phyloP scores from a whole-genome alignment of 2,329 filamentous ascomycete species.

The Fusarium heterosporum region DNA sequence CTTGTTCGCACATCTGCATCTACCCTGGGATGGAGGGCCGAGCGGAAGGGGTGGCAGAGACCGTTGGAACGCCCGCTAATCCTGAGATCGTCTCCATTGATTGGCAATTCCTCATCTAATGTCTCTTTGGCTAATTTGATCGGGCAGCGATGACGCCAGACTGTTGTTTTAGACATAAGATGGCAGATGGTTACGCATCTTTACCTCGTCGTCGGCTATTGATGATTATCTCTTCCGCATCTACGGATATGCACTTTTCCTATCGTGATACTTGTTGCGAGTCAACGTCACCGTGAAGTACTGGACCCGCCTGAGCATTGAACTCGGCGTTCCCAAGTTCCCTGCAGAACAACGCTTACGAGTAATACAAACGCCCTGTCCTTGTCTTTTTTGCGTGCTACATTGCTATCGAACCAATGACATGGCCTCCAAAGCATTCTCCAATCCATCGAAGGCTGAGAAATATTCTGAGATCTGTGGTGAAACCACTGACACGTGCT shows the following conservation, averaged over 20 bases:
- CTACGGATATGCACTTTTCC: background rate
- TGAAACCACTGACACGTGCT: conserved; percentile 32
- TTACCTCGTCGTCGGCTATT: conserved; percentile 3
- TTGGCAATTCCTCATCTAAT: conserved; percentile 17
- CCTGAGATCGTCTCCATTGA: conserved; percentile 7
- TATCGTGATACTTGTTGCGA: conserved; percentile 11
- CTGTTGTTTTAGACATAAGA: conserved; percentile 17
- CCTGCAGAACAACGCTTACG: conserved; percentile 4
- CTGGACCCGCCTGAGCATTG: conserved; percentile 3
- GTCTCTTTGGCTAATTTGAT: conserved; percentile 29
- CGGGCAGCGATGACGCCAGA: conserved; percentile 29
- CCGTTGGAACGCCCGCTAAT: conserved; percentile 32
- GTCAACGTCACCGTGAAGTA: conserved; percentile 14
- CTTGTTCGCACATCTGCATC: background rate
- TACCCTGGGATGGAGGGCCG: conserved; percentile 2
- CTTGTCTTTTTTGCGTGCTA: conserved; percentile 16
- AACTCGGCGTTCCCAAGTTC: conserved; percentile 2
- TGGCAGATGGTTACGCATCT: conserved; percentile 26
- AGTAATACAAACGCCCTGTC: conserved; percentile 12
- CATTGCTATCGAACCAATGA: conserved; percentile 34
- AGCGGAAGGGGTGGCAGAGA: conserved; percentile 11
- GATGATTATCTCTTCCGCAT: conserved; percentile 12
- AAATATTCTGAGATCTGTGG: conserved; percentile 20
- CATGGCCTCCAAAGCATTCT: conserved; percentile 16
- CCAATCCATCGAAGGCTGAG: conserved; percentile 26